Percentiles rank a stretch among this genome's conserved stretches.
Evolutionary conservation across 176 grass and related monocot genomes (phyloP).

Genomic region (Carex kokanica): DNA sequence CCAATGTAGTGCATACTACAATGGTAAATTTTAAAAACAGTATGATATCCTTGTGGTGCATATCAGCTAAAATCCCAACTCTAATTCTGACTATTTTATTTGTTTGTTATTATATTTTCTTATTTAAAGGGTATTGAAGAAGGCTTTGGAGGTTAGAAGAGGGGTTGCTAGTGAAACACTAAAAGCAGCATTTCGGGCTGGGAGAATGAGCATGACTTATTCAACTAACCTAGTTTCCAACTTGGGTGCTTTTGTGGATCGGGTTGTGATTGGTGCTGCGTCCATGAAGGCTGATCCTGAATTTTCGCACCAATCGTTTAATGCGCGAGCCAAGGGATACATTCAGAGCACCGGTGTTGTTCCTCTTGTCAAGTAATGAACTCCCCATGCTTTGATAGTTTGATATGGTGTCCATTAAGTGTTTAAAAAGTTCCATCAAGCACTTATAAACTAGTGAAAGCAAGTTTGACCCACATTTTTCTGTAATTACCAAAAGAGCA

Average conservation of each 20-base stretch:
- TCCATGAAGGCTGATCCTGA: slow-evolving; percentile 48
- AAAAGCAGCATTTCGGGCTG: slow-evolving; percentile 41
- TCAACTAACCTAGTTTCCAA: slow-evolving; percentile 48
- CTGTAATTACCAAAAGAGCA: background rate
- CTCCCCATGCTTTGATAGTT: background rate
- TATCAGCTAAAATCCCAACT: background rate
- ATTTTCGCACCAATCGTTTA: slow-evolving; percentile 79
- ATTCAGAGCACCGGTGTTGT: slow-evolving; percentile 58
- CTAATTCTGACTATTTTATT: background rate
- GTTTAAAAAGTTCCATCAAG: background rate
- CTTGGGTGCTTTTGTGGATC: slow-evolving; percentile 61
- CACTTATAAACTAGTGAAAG: background rate
- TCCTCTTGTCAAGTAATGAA: slow-evolving; percentile 72
- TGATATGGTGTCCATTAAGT: background rate
- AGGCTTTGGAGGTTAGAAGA: slow-evolving; percentile 72
- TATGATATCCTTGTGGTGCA: background rate
- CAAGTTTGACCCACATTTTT: background rate
- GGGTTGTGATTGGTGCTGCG: slow-evolving; percentile 68
- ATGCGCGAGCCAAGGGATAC: slow-evolving; percentile 58
- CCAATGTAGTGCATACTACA: background rate
- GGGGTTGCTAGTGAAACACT: slow-evolving; percentile 54
- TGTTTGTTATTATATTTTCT: background rate
- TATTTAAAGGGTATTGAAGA: slow-evolving; percentile 46
- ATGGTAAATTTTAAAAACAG: background rate
- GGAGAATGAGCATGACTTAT: slow-evolving; percentile 69